Base-by-base conservation (phyloP, 2,329 filamentous ascomycete species). In the Dothidotthia symphoricarpi region DNA sequence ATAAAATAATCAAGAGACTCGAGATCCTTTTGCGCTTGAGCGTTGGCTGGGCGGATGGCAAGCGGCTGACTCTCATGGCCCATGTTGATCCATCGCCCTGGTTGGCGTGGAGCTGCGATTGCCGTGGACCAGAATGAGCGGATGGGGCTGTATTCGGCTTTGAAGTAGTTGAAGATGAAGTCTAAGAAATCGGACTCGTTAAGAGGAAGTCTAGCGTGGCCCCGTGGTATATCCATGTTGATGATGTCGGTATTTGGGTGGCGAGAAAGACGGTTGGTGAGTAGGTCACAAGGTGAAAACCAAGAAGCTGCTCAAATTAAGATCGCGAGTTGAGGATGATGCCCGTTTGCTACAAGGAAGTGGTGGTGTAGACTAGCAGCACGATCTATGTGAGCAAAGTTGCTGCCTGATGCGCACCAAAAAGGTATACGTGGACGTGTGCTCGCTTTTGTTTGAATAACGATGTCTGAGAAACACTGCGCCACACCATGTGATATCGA, bases 101-200 rank as follows among this genome's bases (percentile, higher is more conserved):
- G 44, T 28, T 61, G 55, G 14, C 47, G 45, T 4, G 63, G 63
- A 1, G 59, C 51, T 3, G 63, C 63, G 4, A 61, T 58, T 24
- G 63, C 62, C 14, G 63, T 67, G 0, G 51, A 53, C 55, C 59
- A 67, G 31, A 67, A 54, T 6, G 60, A 65, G 15, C 62, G 55
- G 9, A 67, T 65, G 3, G 63, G 63, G 3, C 57, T 51, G 31
- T 67, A 67, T 51, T 67, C 63, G 12, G 62, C 62, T 42, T 64
- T 67, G 53, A 57, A 66, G 36, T 67, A 67, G 32, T 65, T 66
- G 45, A 46, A 62, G 6, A 65, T 41, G 33, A 67, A 67, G 30
- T 65, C 61, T 5, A 63, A 39, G 19, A 67, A 59, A 31, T 67
- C 63, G 6, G 40, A 33, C 32, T 64, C 61, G 16, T 47, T 61